Conservation (phyloP, 2,329 filamentous ascomycete species). For the Calycina herbarum region DNA sequence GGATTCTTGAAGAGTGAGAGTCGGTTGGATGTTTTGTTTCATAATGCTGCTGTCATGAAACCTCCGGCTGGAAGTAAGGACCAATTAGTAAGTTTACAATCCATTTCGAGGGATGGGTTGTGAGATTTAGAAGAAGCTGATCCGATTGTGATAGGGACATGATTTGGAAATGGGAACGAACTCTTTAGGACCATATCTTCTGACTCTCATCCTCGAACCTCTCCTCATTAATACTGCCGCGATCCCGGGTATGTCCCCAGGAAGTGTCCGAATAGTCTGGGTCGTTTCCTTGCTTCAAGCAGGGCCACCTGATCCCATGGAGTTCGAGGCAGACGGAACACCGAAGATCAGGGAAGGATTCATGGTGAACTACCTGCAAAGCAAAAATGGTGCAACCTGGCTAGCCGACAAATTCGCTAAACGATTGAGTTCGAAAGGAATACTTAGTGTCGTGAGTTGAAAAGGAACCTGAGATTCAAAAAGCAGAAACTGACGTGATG, state of each 20-base stretch:
- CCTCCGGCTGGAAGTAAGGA: constrained; percentile 44
- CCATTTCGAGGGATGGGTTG: background rate
- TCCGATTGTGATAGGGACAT: constrained; percentile 19
- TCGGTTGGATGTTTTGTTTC: constrained; percentile 43
- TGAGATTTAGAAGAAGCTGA: too few relatives aligned
- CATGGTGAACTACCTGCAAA: constrained; percentile 39
- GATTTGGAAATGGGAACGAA: constrained; percentile 33
- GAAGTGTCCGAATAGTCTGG: constrained; percentile 39
- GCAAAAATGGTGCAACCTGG: constrained; percentile 38
- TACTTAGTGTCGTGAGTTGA: constrained; percentile 37
- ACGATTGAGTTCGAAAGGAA: constrained; percentile 34
- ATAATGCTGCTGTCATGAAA: constrained; percentile 48
- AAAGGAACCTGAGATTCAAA: background rate
- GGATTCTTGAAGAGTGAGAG: constrained; percentile 35
- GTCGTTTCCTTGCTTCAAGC: constrained; percentile 26
- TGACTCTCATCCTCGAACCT: constrained; percentile 28
- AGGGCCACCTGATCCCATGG: constrained; percentile 11
- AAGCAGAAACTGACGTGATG: constrained; percentile 10
- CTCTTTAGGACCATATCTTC: constrained; percentile 27
- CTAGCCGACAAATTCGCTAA: constrained; percentile 36
- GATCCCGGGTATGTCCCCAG: constrained; percentile 19
- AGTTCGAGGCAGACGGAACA: constrained; percentile 31
- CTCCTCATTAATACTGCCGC: constrained; percentile 22
- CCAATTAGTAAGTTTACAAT: constrained; percentile 23
- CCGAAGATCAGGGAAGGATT: constrained; percentile 23